Percentiles rank a stretch among this genome's conserved stretches.
Conservation (phyloP, 1,139 yeast species). For the Yamadazyma conglobata region DNA sequence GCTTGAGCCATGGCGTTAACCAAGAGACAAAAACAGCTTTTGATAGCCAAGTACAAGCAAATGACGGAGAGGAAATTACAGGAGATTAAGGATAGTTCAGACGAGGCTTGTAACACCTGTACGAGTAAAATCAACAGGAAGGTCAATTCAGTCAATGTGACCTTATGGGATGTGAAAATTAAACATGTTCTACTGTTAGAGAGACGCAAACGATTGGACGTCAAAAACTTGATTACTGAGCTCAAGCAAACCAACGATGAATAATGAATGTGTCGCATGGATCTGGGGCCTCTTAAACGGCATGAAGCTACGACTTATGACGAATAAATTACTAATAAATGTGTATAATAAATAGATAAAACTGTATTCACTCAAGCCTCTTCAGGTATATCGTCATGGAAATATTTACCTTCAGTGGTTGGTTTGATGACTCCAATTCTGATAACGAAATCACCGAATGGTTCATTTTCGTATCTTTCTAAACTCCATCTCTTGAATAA, state of each 20-base stretch:
- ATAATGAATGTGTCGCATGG: too few species aligned
- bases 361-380: constrained; percentile 39
- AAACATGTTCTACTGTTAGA: constrained; percentile 43
- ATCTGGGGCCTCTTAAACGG: too few species aligned
- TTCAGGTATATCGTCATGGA: constrained; percentile 92
- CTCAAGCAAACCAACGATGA: constrained; percentile 17
- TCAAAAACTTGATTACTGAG: constrained; percentile 28
- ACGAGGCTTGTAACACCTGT: constrained; percentile 12
- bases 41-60: constrained; percentile 26
- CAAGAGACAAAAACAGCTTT: constrained; percentile 32
- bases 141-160: constrained; percentile 39
- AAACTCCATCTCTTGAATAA: constrained; percentile 91
- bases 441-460: constrained; percentile 90
- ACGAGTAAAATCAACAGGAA: constrained; percentile 29
- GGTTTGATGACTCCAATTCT: constrained; percentile 85
- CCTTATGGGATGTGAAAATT: constrained; percentile 36
- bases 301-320: neutral
- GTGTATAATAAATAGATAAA: constrained; percentile 1
- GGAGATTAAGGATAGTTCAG: constrained; percentile 17
- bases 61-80: constrained; percentile 20
- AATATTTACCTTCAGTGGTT: constrained; percentile 84
- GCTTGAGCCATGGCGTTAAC: constrained; percentile 10
- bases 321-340: constrained; percentile 1
- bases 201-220: constrained; percentile 33
- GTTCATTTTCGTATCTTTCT: constrained; percentile 88